Evolutionary conservation across 768 basidiomycete species (phyloP).

Genomic region (Atractiella rhizophila): DNA sequence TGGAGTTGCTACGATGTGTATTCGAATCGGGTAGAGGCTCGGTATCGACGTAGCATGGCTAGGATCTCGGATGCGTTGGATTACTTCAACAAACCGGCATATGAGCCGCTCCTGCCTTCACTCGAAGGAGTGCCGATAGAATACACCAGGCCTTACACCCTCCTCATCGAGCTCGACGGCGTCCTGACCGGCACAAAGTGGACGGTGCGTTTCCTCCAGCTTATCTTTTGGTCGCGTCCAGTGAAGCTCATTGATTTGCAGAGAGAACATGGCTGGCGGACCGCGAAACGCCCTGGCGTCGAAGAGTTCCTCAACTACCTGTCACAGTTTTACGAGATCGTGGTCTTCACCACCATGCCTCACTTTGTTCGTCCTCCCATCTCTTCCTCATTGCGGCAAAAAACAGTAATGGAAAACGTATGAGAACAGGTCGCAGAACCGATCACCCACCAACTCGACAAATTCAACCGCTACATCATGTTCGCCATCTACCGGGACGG

Average conservation of each 20-base stretch:
- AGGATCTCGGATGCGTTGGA: slow-evolving; percentile 21
- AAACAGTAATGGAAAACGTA: not conserved
- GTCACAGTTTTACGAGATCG: slow-evolving; percentile 93
- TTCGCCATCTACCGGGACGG: slow-evolving; percentile 84
- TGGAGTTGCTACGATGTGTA: not conserved
- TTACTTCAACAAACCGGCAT: slow-evolving; percentile 82
- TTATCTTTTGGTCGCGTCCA: not conserved
- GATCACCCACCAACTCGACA: slow-evolving; percentile 76
- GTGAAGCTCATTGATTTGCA: slow-evolving; percentile 18
- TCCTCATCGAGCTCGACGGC: slow-evolving; percentile 74
- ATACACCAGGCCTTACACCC: slow-evolving; percentile 70
- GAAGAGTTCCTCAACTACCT: slow-evolving; percentile 97
- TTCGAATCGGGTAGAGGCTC: not conserved
- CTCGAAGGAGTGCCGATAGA: slow-evolving; percentile 56
- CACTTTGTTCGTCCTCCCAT: slow-evolving; percentile 41
- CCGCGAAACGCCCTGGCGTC: slow-evolving; percentile 87
- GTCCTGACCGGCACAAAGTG: slow-evolving; percentile 72
- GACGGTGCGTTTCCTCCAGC: slow-evolving; percentile 43
- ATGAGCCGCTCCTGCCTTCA: slow-evolving; percentile 75
- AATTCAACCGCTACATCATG: slow-evolving; percentile 63
- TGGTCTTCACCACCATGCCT: slow-evolving; percentile 76
- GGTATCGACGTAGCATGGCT: slow-evolving; percentile 2
- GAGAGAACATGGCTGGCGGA: slow-evolving; percentile 87
- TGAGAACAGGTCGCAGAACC: slow-evolving; percentile 49
- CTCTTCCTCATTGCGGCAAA: not conserved